These are phyloP conservation scores for Cercospora zeina DNA, from an alignment of 2,329 filamentous ascomycete genomes.

Conservation along the genomic window DNA sequence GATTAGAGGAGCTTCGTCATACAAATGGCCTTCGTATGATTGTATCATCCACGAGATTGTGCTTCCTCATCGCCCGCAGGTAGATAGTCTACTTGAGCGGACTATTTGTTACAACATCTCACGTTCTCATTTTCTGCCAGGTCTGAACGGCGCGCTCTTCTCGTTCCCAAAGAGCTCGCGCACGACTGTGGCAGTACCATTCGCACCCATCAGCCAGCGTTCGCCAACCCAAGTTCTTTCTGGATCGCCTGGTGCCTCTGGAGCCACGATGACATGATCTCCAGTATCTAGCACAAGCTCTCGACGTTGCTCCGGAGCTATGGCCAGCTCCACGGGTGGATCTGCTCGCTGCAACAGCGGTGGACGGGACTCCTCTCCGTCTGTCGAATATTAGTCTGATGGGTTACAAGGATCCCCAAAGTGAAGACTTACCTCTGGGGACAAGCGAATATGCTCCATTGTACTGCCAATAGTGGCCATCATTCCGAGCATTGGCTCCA, in stretches of 20 bases:
- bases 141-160: conserved; percentile 3
- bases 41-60: not conserved
- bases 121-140: not conserved
- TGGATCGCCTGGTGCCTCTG: not conserved
- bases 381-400: not conserved
- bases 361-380: not conserved
- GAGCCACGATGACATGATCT: conserved; percentile 2
- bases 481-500: not conserved
- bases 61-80: not conserved
- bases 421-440: not conserved
- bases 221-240: not conserved
- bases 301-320: not conserved
- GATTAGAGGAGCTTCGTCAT: not conserved
- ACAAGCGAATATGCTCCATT: not conserved
- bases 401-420: not conserved
- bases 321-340: not conserved
- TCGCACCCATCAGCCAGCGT: not conserved
- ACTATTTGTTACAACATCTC: not conserved
- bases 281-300: conserved; percentile 6
- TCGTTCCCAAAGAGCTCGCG: not conserved
- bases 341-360: not conserved
- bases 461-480: conserved; percentile 3
- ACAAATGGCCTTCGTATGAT: not conserved
- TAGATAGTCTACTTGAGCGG: not conserved
- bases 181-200: not conserved